Evolutionary conservation across 2,329 filamentous ascomycete genomes (phyloP), one percentile per base, ranked within the genome.

Genomic region (Hypoxylon sp.): DNA sequence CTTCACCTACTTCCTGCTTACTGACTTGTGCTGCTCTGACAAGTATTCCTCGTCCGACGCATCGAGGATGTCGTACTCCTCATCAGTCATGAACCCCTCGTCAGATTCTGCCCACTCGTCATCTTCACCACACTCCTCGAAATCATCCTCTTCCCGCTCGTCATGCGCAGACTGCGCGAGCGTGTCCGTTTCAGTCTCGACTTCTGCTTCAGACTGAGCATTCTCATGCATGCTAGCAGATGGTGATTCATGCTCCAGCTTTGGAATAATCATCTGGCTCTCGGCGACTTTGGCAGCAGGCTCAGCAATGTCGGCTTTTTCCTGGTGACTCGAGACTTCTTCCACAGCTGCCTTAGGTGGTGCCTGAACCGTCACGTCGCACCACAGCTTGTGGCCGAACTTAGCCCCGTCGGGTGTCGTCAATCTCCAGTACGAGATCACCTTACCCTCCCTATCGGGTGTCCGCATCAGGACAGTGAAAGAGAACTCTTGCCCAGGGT

Each of bases 11-110:
- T 76, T 76, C 66, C 65, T 75, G 0, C 69, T 60, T 5, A 54
- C 54, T 42, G 55, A 80, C 72, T 79, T 80, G 72, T 82, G 79
- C 75, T 85, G 82, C 73, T 87, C 87, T 66, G 85, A 84, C 53
- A 88, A 78, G 70, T 86, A 91, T 77, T 98, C 95, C 78, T 97
- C 92, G 71, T 98, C 95, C 63, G 93, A 97, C 44, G 93, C 95
- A 81, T 97, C 93, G 46, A 98, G 88, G 70, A 98, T 94, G 74
- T 99, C 96, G 78, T 98, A 99, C 81, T 99, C 96, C 78, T 98
- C 96, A 69, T 99, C 96, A 0, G 96, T 98, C 83, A 97, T 81
- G 84, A 97, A 97, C 11, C 90, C 92, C 64, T 91, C 88, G 11
- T 89, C 87, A 0, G 85, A 86, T 36, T 82, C 82, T n/a, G 79